A percentile compares a stretch with the other conserved stretches of the same genome.
Evolutionary conservation across 805 yeast genomes (phyloP).

Genomic region (Saturnispora zaruensis): DNA sequence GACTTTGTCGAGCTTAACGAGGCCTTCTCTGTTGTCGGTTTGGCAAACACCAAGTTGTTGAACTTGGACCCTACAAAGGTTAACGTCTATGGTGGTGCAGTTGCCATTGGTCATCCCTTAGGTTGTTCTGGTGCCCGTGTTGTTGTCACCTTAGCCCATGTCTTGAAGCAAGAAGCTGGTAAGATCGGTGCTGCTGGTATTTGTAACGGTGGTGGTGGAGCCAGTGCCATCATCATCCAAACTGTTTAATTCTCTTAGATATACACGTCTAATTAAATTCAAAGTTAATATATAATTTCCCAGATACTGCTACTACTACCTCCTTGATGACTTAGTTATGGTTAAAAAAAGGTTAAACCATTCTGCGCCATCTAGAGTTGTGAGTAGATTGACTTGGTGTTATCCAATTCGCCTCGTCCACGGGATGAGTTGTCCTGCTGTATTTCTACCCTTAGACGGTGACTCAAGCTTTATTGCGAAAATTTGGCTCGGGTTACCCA

Average conservation of each 20-base stretch:
- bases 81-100: constrained; percentile 93
- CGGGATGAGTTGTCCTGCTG: constrained; percentile 36
- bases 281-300: background rate
- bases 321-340: background rate
- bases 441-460: constrained; percentile 38
- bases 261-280: too few relatives aligned
- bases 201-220: constrained; percentile 99
- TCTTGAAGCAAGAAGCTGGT: constrained; percentile 76
- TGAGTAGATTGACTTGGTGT: constrained; percentile 29
- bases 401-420: constrained; percentile 33
- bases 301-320: background rate
- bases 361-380: background rate
- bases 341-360: background rate
- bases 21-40: constrained; percentile 94
- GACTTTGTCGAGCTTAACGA: constrained; percentile 95
- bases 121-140: constrained; percentile 96
- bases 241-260: constrained; percentile 30
- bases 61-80: constrained; percentile 57
- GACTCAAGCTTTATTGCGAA: constrained; percentile 27
- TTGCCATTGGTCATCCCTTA: constrained; percentile 89
- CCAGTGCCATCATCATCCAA: constrained; percentile 85
- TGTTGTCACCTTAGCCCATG: constrained; percentile 75
- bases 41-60: constrained; percentile 74
- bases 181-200: constrained; percentile 91
- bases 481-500: constrained; percentile 27